Evolutionary conservation across 306 rosid species (phyloP).

Genomic region (Begonia peltatifolia): DNA sequence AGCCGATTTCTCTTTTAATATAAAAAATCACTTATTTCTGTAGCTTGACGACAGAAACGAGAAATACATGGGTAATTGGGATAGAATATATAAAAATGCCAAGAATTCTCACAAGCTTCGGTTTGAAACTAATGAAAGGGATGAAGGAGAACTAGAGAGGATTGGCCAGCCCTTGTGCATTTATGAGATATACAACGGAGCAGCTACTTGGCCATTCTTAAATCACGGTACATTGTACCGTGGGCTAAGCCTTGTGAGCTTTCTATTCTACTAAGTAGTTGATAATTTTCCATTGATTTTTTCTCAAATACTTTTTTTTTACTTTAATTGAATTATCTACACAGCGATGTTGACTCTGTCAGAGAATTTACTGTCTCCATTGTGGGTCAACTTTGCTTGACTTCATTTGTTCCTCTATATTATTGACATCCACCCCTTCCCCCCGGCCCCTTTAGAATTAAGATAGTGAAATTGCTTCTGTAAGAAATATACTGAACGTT

Average conservation of each 20-base stretch:
- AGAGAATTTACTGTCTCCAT: too few species aligned
- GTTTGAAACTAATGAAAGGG: conserved; percentile 82
- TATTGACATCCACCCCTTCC: too few species aligned
- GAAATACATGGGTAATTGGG: conserved; percentile 49
- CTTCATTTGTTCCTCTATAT: too few species aligned
- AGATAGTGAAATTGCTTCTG: too few species aligned
- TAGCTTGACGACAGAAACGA: conserved; percentile 75
- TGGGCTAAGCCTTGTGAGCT: conserved; percentile 89
- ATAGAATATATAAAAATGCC: conserved; percentile 60
- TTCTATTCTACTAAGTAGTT: conserved; percentile 7
- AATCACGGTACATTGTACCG: conserved; percentile 88
- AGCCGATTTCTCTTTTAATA: too few species aligned
- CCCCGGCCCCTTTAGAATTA: too few species aligned
- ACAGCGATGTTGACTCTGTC: too few species aligned
- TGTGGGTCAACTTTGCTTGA: too few species aligned
- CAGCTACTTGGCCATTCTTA: conserved; percentile 76
- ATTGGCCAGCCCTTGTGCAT: conserved; percentile 76
- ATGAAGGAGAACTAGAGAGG: conserved; percentile 94
- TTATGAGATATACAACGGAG: conserved; percentile 83
- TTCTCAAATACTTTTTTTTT: background rate
- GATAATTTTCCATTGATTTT: background rate
- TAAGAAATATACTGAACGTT: too few species aligned
- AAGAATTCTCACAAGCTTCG: conserved; percentile 65
- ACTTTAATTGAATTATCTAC: too few species aligned
- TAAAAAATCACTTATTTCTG: conserved; percentile 3